A percentile compares a stretch with the other conserved stretches of the same genome.
Conservation (phyloP, 2,329 filamentous ascomycete genomes). For the Dactylonectria estremocensis region DNA sequence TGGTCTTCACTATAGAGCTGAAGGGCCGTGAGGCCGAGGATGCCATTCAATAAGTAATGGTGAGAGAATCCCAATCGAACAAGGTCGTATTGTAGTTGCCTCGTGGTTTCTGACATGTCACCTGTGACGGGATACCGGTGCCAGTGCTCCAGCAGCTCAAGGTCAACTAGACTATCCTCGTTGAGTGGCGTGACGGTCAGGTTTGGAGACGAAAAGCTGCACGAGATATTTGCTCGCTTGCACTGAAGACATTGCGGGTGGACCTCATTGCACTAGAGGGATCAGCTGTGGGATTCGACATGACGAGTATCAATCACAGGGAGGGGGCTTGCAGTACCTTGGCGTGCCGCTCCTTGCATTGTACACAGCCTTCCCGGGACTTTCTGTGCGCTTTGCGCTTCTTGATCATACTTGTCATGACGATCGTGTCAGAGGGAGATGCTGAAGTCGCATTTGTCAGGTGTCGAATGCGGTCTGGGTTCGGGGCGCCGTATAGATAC, state of each 20-base stretch:
- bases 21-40: conserved; percentile 14
- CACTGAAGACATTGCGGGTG: conserved; percentile 14
- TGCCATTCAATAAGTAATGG: conserved; percentile 18
- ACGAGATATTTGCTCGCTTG: not conserved
- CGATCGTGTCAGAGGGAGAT: no score
- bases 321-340: conserved; percentile 12
- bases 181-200: conserved; percentile 4
- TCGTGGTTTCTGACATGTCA: not conserved
- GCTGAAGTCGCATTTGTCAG: no score
- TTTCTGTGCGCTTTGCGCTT: conserved; percentile 14
- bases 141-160: conserved; percentile 18
- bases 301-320: no score
- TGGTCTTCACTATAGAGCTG: conserved; percentile 16
- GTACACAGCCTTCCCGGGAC: conserved; percentile 16
- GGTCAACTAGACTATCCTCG: conserved; percentile 20
- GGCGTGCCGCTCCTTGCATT: conserved; percentile 20
- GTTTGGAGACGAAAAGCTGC: conserved; percentile 7
- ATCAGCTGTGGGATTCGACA: no score
- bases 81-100: not conserved
- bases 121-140: conserved; percentile 1
- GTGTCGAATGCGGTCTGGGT: no score
- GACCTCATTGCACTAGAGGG: conserved; percentile 22
- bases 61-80: conserved; percentile 18
- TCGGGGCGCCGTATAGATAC: no score
- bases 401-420: not conserved